phyloP scores from a whole-genome alignment of 2,329 filamentous ascomycete species.

The Hypoxylon rubiginosum region DNA sequence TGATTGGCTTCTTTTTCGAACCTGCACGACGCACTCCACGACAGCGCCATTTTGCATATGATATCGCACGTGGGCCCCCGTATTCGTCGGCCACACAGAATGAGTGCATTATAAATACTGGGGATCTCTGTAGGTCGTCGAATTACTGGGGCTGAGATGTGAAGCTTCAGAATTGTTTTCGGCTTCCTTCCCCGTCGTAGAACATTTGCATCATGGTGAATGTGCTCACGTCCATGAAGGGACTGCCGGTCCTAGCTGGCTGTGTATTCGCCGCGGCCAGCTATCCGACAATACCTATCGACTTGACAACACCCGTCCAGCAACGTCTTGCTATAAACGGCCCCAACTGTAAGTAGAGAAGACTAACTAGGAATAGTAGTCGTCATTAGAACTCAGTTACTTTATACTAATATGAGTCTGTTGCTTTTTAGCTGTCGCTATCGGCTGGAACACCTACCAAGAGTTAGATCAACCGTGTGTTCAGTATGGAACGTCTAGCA shows the following conservation, averaged over 20 bases:
- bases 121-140: constrained; percentile 7
- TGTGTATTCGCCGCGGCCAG: constrained; percentile 50
- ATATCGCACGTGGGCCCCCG: constrained; percentile 25
- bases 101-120: constrained; percentile 38
- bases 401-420: constrained; percentile 12
- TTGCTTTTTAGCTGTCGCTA: constrained; percentile 59
- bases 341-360: constrained; percentile 57
- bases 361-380: constrained; percentile 6
- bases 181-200: constrained; percentile 6
- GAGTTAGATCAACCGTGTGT: constrained; percentile 63
- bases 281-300: constrained; percentile 61
- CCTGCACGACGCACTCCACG: constrained; percentile 8
- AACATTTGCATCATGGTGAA: constrained; percentile 45
- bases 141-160: constrained; percentile 7
- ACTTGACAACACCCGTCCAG: constrained; percentile 67
- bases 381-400: constrained; percentile 6
- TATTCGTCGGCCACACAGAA: constrained; percentile 31
- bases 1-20: constrained; percentile 15
- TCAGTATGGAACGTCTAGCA: constrained; percentile 61
- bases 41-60: constrained; percentile 20
- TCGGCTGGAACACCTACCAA: constrained; percentile 70
- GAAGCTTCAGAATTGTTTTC: constrained; percentile 19
- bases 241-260: constrained; percentile 47
- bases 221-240: constrained; percentile 40
- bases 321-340: constrained; percentile 66